Conservation (phyloP, 2,329 filamentous ascomycete genomes). For the Cercospora zeina region DNA sequence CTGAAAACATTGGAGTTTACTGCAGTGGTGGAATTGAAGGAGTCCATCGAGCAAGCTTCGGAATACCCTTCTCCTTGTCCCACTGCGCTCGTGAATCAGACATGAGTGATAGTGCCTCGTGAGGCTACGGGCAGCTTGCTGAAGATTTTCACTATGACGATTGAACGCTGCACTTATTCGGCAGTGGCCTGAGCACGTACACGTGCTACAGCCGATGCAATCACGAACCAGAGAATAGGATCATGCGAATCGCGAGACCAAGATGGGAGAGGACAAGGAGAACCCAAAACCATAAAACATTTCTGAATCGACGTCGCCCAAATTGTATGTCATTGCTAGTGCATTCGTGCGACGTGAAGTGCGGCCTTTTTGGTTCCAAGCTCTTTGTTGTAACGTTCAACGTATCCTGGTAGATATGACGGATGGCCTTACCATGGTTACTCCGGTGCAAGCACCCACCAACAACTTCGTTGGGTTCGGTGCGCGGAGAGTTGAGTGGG, state of each 20-base stretch:
- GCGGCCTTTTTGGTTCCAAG: background rate
- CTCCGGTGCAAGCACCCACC: slow-evolving; percentile 5
- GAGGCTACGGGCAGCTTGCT: slow-evolving; percentile 3
- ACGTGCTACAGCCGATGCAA: background rate
- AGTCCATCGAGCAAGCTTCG: slow-evolving; percentile 9
- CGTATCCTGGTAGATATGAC: slow-evolving; percentile 8
- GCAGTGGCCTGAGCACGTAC: background rate
- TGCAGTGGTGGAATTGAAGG: background rate
- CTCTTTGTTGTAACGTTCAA: slow-evolving; percentile 1
- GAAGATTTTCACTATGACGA: slow-evolving; percentile 3
- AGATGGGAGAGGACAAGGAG: background rate
- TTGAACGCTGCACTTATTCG: background rate
- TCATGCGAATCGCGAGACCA: slow-evolving; percentile 3
- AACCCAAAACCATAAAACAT: slow-evolving; percentile 1
- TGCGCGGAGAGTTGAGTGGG: background rate
- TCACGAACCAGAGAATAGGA: slow-evolving; percentile 1
- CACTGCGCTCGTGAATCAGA: slow-evolving; percentile 1
- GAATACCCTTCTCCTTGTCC: slow-evolving; percentile 10
- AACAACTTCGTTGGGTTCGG: slow-evolving; percentile 3
- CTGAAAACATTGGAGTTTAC: slow-evolving; percentile 7
- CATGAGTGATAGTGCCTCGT: slow-evolving; percentile 3
- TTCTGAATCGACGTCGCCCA: background rate
- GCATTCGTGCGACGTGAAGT: slow-evolving; percentile 6
- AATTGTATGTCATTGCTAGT: slow-evolving; percentile 5
- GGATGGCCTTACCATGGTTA: background rate